Evolutionary conservation across 257 asterid species (phyloP), one percentile per base, ranked within the genome.

Genomic region (Perilla frutescens): DNA sequence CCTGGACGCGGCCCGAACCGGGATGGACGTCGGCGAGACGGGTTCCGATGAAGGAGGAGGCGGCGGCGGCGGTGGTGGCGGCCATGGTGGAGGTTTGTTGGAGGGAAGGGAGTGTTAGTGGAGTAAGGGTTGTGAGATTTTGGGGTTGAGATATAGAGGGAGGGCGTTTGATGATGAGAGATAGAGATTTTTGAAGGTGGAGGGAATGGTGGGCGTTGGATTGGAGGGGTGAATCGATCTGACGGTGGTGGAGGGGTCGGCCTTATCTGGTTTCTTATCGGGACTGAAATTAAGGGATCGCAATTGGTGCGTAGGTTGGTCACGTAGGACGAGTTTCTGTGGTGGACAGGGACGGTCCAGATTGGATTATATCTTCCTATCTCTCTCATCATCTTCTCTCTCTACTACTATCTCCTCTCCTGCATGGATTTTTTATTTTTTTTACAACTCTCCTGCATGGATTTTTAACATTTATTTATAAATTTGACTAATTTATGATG

Each of bases 241-340:
- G 78, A 90, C 41, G 92, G 91, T 15, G 55, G 82, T 15, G 55
- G 57, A 45, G 7, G 81, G 3, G 1, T 48, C 53, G 68, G 81
- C 85, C 97, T 91, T 91, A 89, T 89, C 97, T 78, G 57, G 2
- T 50, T 74, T 85, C 92, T 91, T 88, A 91, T 91, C 97, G 68
- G 80, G 77, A 50, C 74, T n/a, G 82, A n/a, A 39, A 34, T 53
- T 11, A 73, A 68, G 29, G 70, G 84, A 67, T 82, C 73, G 75
- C 50, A 74, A 83, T 70, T 81, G 85, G 83, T 74, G 69, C 15
- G 20, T 40, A 41, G 81, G 9, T 7, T 6, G 29, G 8, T 20
- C 86, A 81, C 63, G 81, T 83, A 20, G 79, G 90, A 87, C 63
- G 15, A 2, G 53, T 56, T 81, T 70, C 3, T 81, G 75, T 80